Evolutionary conservation across 495 filamentous ascomycete genomes (phyloP), one percentile per base, ranked within the genome.

Genomic region (Hyaloscypha finlandica): DNA sequence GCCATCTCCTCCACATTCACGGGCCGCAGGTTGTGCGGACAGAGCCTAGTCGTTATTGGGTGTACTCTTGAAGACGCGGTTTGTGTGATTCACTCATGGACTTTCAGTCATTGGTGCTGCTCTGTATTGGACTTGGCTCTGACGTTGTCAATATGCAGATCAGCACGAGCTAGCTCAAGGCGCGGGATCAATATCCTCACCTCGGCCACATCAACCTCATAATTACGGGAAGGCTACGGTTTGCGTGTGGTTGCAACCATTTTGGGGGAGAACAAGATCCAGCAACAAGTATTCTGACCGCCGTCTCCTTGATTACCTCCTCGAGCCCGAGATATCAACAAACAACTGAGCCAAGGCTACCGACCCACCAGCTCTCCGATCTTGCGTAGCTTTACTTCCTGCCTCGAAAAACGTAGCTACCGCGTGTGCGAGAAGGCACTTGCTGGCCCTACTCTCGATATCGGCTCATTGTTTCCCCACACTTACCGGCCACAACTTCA

Each of bases 1-100:
- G 16, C 54, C 35, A 16, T 64, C 29, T 32, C 55, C 56, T 55
- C 20, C 22, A 30, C 32, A 3, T 25, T 39, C 11, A 39, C 19
- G 9, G 9, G 20, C 33, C 35, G 35, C 31, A 56, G 51, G 12
- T 51, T 57, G 51, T 56, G 30, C 51, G 20, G 56, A n/a, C 19
- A 37, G 56, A 59, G 59, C 56, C 57, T 66, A 4, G 57, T 57
- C 16, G 39, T 54, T 20, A 59, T 65, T 65, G 63, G 55, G 16
- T 64, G 52, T 9, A 33, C 51, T 59, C 39, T 59, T 22, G 42
- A 51, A 30, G 11, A 53, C 32, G 20, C 32, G 45, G 39, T 54
- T 35, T 8, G 39, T 63, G 45, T 45, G 32, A 32, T 53, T 63
- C 42, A 63, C n/a, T 54, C 42, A 12, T 48, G 42, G 42, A 48